These are phyloP conservation scores for Exophiala bonariae DNA, from an alignment of 2,329 filamentous ascomycete species.

Conservation along the genomic window DNA sequence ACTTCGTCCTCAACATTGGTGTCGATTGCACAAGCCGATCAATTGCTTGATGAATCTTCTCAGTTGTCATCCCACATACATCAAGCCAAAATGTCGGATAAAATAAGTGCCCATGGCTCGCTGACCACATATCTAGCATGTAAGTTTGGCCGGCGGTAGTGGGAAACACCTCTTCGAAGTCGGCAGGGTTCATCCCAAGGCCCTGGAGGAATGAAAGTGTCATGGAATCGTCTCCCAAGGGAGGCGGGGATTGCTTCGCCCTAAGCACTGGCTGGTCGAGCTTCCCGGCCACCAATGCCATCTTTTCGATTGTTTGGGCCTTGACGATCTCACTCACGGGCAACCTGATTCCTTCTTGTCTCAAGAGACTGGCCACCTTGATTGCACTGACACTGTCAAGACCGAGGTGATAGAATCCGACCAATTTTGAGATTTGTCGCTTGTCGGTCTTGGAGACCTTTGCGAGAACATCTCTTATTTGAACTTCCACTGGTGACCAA, in stretches of 20 bases:
- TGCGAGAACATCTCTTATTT: constrained; percentile 50
- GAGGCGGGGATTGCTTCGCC: neutral
- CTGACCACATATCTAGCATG: constrained; percentile 76
- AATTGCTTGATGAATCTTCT: constrained; percentile 62
- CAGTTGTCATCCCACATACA: constrained; percentile 43
- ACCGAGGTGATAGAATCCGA: constrained; percentile 78
- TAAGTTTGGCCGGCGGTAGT: constrained; percentile 76
- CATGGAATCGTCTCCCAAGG: neutral
- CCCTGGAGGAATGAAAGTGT: neutral
- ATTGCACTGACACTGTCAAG: constrained; percentile 92
- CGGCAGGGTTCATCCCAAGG: constrained; percentile 40
- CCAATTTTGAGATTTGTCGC: constrained; percentile 58
- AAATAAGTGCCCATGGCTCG: constrained; percentile 66
- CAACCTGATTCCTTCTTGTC: constrained; percentile 61
- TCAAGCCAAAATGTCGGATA: constrained; percentile 70
- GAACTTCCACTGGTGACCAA: constrained; percentile 36
- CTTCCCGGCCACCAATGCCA: constrained; percentile 46
- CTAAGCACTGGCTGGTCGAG: neutral
- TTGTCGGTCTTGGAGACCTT: constrained; percentile 61
- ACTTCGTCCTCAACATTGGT: constrained; percentile 68
- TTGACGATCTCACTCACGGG: constrained; percentile 71
- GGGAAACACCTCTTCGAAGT: constrained; percentile 63
- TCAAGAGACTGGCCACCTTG: constrained; percentile 72
- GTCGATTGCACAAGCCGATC: constrained; percentile 52
- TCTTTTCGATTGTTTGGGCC: constrained; percentile 63